Base-by-base conservation (phyloP, 805 yeast genomes). In the Starmerella potacharoeniae region DNA sequence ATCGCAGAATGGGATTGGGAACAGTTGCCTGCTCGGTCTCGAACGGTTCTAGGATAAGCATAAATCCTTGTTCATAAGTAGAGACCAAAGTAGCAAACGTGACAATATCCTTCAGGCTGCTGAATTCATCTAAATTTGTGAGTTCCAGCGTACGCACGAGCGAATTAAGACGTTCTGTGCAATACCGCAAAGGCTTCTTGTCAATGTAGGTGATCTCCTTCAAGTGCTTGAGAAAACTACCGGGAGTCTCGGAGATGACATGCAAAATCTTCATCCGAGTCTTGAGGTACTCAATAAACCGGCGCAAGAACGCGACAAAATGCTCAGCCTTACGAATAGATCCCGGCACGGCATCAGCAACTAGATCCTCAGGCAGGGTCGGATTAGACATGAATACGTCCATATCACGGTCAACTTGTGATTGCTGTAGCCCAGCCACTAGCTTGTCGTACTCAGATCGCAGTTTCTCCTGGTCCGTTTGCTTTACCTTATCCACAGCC, bases 201-300 rank as follows among this genome's bases (percentile, higher is more conserved):
- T 93, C 98, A 46, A 93, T 93, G 65, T 82, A 93, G 1, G 98
- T 93, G 49, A 93, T 71, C 56, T 91, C 96, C 66, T 91, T 90
- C 66, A 95, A 72, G 74, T 93, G 98, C 66, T 87, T 95, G 56
- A 93, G 70, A 65, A 93, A 93, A 36, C 96, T 88, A 4, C 82
- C 79, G 0, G 99, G 98, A 0, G 98, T 93, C 68, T 93, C 99
- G n/a, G 96, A 87, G 44, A 93, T 89, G 39, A 93, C 98, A 72
- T 91, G 96, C 50, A 95, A 71, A 3, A 93, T 96, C 72, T 93
- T 95, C 97, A 93, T 93, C 70, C 98, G 80, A 3, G 97, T 91
- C 65, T 91, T 93, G 64, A 93, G 73, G 70, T 93, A 93, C 66
- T 93, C 99, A 34, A 93, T 86, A 62, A 93, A 86, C 60, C 99